Percentiles rank a stretch among this genome's conserved stretches.
Evolutionary conservation across 305 asterid species (phyloP).

Genomic region (Stenogyne calaminthoides): DNA sequence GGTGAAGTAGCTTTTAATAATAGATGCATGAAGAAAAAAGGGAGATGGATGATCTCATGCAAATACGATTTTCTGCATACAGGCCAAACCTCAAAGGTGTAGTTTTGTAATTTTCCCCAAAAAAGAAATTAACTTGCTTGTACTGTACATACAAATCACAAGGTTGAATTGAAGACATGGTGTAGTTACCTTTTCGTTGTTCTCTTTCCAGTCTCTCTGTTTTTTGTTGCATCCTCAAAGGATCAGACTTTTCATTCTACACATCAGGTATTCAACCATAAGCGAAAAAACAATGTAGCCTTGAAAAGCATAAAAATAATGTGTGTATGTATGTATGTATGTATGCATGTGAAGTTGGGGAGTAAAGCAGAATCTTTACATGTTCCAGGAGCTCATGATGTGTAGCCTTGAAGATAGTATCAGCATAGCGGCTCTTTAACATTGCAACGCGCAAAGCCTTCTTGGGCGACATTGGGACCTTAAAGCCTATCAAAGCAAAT

Average conservation of each 20-base stretch:
- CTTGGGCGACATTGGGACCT: conserved; percentile 49
- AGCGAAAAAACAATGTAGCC: conserved; percentile 14
- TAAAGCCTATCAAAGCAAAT: conserved; percentile 38
- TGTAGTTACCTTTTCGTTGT: conserved; percentile 53
- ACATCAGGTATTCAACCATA: conserved; percentile 22
- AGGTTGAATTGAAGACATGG: background rate
- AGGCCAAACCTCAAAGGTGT: background rate
- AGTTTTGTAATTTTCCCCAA: background rate
- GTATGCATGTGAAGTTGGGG: background rate
- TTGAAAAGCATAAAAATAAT: background rate
- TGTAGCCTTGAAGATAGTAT: conserved; percentile 63
- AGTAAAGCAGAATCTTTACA: conserved; percentile 31
- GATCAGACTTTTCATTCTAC: conserved; percentile 54
- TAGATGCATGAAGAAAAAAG: background rate
- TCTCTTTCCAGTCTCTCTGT: conserved; percentile 59
- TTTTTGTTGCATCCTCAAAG: conserved; percentile 49
- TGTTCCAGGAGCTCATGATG: conserved; percentile 41
- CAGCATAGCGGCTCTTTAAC: conserved; percentile 76
- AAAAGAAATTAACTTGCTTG: background rate
- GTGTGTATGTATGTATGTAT: background rate
- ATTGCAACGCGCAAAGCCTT: conserved; percentile 77
- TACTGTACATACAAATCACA: background rate
- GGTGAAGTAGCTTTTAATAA: background rate
- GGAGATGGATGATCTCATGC: background rate
- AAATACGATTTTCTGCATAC: background rate